Evolutionary conservation across 2,329 filamentous ascomycete genomes (phyloP).

Genomic region (Trichoderma harzianum): DNA sequence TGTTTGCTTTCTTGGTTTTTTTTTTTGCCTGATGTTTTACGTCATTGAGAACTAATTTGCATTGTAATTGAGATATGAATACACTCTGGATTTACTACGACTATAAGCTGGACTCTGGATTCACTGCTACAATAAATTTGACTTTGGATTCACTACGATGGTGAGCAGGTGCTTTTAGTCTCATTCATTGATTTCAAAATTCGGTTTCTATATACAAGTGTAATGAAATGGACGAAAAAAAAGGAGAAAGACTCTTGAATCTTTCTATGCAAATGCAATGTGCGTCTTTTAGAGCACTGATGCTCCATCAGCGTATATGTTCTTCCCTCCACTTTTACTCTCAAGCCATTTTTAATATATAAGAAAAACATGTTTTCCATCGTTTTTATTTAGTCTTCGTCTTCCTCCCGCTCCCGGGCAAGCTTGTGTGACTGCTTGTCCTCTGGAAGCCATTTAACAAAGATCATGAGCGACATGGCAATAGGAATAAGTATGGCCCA

Average conservation of each 20-base stretch:
- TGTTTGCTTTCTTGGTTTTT: not conserved
- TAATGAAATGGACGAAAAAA: not conserved
- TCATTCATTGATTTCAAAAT: not conserved
- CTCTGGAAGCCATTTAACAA: slow-evolving; percentile 28
- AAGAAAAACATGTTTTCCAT: not conserved
- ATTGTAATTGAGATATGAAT: not conserved
- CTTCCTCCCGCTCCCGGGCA: not conserved
- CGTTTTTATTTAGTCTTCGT: not conserved
- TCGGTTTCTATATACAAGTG: not conserved
- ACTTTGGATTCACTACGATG: not conserved
- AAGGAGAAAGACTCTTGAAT: not conserved
- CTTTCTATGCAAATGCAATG: not conserved
- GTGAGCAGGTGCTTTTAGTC: not conserved
- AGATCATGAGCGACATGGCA: slow-evolving; percentile 28
- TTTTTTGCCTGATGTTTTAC: not conserved
- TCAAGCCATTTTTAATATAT: not conserved
- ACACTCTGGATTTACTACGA: not conserved
- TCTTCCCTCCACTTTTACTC: not conserved
- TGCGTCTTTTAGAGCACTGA: not conserved
- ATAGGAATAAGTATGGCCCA: slow-evolving; percentile 35
- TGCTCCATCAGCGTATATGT: not conserved
- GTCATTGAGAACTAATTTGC: not conserved
- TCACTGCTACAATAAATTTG: not conserved
- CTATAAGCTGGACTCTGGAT: not conserved
- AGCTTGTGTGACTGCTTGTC: slow-evolving; percentile 22